Evolutionary conservation across 2,329 filamentous ascomycete species (phyloP).

Genomic region (Penicillium sp.): DNA sequence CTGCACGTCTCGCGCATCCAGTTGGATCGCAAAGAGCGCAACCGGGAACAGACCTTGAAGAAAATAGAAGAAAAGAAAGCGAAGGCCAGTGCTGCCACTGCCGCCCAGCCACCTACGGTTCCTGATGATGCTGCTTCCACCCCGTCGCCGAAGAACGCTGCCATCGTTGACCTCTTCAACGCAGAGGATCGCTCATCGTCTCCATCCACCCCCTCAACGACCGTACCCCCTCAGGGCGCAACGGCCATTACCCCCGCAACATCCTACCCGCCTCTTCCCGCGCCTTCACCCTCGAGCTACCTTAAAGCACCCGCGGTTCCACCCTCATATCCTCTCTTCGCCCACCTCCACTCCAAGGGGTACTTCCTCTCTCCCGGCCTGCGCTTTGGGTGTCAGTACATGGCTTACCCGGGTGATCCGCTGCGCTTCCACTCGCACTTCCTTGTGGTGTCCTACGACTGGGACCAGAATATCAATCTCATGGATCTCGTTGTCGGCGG

Average conservation of each 20-base stretch:
- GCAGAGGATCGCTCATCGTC: conserved; percentile 6
- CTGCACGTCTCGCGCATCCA: conserved; percentile 50
- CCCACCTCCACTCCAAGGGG: conserved; percentile 71
- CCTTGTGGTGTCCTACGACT: conserved; percentile 77
- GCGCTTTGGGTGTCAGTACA: conserved; percentile 91
- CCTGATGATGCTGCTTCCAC: conserved; percentile 8
- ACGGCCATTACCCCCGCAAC: conserved; percentile 52
- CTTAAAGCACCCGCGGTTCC: conserved; percentile 40
- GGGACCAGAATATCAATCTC: conserved; percentile 82
- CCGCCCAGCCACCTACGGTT: conserved; percentile 4
- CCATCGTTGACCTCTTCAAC: conserved; percentile 29
- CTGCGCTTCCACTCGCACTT: conserved; percentile 96
- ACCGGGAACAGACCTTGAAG: conserved; percentile 52
- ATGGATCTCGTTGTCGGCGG: conserved; percentile 85
- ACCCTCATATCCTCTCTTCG: conserved; percentile 71
- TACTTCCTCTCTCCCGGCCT: conserved; percentile 91
- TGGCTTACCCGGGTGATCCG: conserved; percentile 92
- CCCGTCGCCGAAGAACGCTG: conserved; percentile 4
- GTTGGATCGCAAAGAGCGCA: conserved; percentile 50
- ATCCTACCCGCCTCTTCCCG: conserved; percentile 48
- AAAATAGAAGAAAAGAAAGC: conserved; percentile 47
- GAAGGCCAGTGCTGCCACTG: conserved; percentile 18
- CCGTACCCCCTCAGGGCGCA: conserved; percentile 19
- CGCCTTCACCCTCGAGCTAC: conserved; percentile 26
- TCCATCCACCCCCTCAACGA: conserved; percentile 18